Evolutionary conservation across 2,329 filamentous ascomycete species (phyloP), one percentile per base, ranked within the genome.

Genomic region (Trichoderma endophyticum): DNA sequence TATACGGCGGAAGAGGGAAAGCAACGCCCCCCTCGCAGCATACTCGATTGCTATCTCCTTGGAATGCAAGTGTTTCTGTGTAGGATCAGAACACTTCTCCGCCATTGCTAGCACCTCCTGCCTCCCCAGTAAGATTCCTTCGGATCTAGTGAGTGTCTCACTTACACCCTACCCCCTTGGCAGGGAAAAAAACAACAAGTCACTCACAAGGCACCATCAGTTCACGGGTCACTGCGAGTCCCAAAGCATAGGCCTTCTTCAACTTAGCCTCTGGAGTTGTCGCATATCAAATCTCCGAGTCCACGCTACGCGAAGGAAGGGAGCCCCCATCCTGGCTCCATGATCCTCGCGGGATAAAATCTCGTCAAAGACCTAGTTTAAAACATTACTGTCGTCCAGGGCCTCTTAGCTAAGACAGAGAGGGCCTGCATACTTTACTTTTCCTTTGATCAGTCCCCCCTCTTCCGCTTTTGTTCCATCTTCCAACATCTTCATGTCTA

Each of bases 401-500:
- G 59, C 57, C 57, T 77, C 75, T 77, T 75, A 73, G 78, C 77
- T 80, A 81, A 83, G 81, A 83, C 81, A 83, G 74, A 77, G 39
- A 71, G 61, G 77, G 74, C 76, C 78, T 79, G 75, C 79, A 80
- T 82, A 81, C 78, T 79, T 78, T 62, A 76, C 73, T 72, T 75
- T 65, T 74, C 77, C 69, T 73, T 75, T 75, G 75, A 76, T 78
- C 80, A 82, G 79, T 81, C 78, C 81, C 79, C 78, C 77, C 76
- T 76, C 78, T 76, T 74, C 74, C 75, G 76, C 74, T 71, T 76
- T 74, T 74, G 75, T 73, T 78, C 77, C 77, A 78, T 75, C 79
- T 77, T 74, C 77, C 78, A 77, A 82, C 81, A 83, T 83, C 82
- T 86, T 88, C 80, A 89, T 89, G 87, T 89, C 87, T 85, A 79